These are phyloP conservation scores for Epichloe amarillans DNA, from an alignment of 2,329 filamentous ascomycete genomes.

Conservation along the genomic window DNA sequence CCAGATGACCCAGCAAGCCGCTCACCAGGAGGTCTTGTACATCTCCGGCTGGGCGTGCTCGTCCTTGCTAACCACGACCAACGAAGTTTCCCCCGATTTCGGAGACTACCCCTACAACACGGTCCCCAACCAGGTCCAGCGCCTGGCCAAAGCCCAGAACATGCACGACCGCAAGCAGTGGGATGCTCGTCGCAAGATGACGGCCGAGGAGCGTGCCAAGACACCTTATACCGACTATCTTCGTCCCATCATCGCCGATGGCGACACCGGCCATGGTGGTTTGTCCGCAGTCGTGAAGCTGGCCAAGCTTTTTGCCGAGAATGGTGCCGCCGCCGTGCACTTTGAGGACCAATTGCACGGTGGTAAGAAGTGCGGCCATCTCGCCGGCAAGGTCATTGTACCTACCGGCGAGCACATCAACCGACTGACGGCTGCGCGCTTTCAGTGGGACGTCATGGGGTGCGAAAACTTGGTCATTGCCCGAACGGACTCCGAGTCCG, in stretches of 20 bases:
- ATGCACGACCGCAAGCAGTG: conserved; percentile 95
- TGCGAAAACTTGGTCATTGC: conserved; percentile 90
- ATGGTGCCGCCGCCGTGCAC: conserved; percentile 89
- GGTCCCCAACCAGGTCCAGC: conserved; percentile 93
- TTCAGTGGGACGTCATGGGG: conserved; percentile 98
- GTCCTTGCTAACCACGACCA: conserved; percentile 79
- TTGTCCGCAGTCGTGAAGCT: conserved; percentile 88
- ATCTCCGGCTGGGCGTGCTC: conserved; percentile 97
- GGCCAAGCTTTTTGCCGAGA: conserved; percentile 94
- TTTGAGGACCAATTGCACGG: conserved; percentile 97
- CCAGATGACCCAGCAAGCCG: conserved; percentile 97
- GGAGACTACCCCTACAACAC: conserved; percentile 99
- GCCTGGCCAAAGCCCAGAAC: conserved; percentile 89
- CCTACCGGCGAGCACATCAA: conserved; percentile 94
- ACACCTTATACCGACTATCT: conserved; percentile 86
- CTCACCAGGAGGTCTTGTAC: conserved; percentile 91
- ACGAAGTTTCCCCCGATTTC: conserved; percentile 97
- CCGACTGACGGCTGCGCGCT: conserved; percentile 76
- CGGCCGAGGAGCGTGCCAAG: conserved; percentile 53
- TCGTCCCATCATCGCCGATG: conserved; percentile 88
- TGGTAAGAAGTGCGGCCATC: conserved; percentile 94
- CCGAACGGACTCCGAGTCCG: conserved; percentile 89
- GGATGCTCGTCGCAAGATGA: conserved; percentile 71
- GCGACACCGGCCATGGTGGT: conserved; percentile 90
- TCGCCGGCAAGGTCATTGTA: conserved; percentile 91